Base-by-base conservation (phyloP, 345 rosid species). In the Psidium guajava region DNA sequence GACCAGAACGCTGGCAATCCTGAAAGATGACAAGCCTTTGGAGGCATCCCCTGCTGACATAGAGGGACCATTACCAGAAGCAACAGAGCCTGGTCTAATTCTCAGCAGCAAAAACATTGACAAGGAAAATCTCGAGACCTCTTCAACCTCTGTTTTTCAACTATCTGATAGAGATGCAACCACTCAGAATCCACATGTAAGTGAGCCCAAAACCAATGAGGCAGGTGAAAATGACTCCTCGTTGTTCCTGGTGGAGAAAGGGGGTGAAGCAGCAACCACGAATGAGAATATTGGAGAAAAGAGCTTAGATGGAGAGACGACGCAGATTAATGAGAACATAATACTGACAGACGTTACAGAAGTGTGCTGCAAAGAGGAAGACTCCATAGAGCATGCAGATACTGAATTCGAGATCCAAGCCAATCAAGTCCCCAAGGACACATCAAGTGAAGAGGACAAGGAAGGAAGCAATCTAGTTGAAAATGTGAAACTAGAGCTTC, bases 221-320 rank as follows among this genome's bases (percentile, higher is more conserved):
- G 82, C 11, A 16, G 82, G 42, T 3, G 64, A 82, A 82, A 54
- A 32, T 42, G 47, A 52, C 24, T 49, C 58, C 42, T 18, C 49
- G 36, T 82, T 36, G 54, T 50, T 52, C 54, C 59, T 82, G 47
- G 16, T 61, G 83, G 89, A 88, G 47, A 87, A 81, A 85, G 57
- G n/a, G 32, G 82, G 53, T 40, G 83, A 87, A 90, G 83, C 49
- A 54, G 73, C 87, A 82, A 56, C 74, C 85, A 83, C 83, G 54
- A 84, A 86, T 36, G 54, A 15, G 56, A 59, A 22, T 53, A 40
- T 73, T n/a, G n/a, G n/a, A n/a, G n/a, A n/a, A n/a, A n/a, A n/a
- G n/a, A n/a, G n/a, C n/a, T n/a, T n/a, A n/a, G n/a, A n/a, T n/a
- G n/a, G n/a, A n/a, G n/a, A n/a, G n/a, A n/a, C n/a, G n/a, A n/a